These are phyloP conservation scores for Penicillium subrubescens DNA, from an alignment of 495 filamentous ascomycete species.

Conservation along the genomic window DNA sequence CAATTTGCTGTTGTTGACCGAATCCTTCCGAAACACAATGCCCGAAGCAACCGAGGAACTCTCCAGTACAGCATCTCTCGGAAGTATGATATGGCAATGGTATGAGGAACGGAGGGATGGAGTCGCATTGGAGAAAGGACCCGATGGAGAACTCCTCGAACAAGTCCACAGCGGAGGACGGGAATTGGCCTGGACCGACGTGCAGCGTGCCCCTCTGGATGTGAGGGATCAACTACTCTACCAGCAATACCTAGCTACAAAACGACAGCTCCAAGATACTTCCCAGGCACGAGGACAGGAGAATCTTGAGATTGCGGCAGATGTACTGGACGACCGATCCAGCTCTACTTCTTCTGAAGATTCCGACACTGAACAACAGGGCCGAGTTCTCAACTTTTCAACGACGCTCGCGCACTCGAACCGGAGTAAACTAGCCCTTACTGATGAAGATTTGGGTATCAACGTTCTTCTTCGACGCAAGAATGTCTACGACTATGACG, in stretches of 20 bases:
- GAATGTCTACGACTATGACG: conserved; percentile 87
- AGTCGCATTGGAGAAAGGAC: conserved; percentile 57
- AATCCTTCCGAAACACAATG: conserved; percentile 54
- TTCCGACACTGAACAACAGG: conserved; percentile 87
- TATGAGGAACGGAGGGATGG: conserved; percentile 68
- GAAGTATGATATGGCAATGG: conserved; percentile 69
- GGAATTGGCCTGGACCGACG: conserved; percentile 58
- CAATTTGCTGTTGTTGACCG: conserved; percentile 85
- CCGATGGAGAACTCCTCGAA: conserved; percentile 62
- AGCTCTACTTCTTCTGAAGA: conserved; percentile 85
- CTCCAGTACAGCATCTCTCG: conserved; percentile 43
- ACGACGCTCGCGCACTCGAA: conserved; percentile 77
- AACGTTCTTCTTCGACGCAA: conserved; percentile 88
- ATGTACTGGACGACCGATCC: conserved; percentile 81
- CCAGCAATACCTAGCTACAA: conserved; percentile 86
- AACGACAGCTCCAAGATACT: conserved; percentile 76
- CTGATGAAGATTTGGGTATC: conserved; percentile 84
- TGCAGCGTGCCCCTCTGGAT: conserved; percentile 65
- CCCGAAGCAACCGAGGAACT: conserved; percentile 36
- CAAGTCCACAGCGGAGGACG: conserved; percentile 67
- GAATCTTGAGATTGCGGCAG: conserved; percentile 67
- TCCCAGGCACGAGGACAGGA: conserved; percentile 66
- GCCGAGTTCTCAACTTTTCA: conserved; percentile 85
- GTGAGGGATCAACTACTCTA: conserved; percentile 76
- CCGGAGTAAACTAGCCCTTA: conserved; percentile 77